A percentile compares a stretch with the other conserved stretches of the same genome.
Conservation (phyloP, 2,329 filamentous ascomycete species). For the Thielaviopsis euricoi region DNA sequence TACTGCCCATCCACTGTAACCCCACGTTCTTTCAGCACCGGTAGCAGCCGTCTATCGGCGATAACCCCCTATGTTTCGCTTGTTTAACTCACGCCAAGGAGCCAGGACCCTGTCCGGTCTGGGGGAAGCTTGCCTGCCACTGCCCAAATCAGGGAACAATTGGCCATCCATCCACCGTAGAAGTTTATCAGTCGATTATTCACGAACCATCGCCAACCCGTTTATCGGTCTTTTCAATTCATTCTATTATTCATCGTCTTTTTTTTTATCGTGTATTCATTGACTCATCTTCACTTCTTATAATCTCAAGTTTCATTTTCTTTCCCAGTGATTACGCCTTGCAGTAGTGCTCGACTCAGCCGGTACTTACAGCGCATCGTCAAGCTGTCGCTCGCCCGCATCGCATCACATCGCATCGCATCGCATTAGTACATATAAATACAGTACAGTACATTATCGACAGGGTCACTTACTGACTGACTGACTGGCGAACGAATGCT, state of each 20-base stretch:
- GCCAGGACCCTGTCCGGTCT: not conserved
- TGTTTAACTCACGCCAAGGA: not conserved
- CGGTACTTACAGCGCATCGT: not conserved
- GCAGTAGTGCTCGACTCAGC: no score
- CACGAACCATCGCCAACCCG: not conserved
- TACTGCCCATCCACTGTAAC: no score
- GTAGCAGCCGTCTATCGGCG: not conserved
- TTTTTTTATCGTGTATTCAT: not conserved
- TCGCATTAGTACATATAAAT: not conserved
- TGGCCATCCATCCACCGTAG: not conserved
- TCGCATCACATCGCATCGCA: not conserved
- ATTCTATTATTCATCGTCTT: not conserved
- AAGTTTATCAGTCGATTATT: not conserved
- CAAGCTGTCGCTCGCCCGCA: not conserved
- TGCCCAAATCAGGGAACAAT: not conserved
- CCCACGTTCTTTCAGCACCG: no score
- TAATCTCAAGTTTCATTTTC: not conserved
- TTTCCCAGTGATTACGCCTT: no score
- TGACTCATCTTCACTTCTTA: not conserved
- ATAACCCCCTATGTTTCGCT: not conserved
- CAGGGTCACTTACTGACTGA: not conserved
- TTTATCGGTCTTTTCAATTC: not conserved
- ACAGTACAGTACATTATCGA: not conserved
- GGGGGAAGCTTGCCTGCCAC: not conserved
- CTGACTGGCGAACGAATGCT: not conserved